Evolutionary conservation across 441 rosid genomes (phyloP), one percentile per base, ranked within the genome.

Genomic region (Biscutella auriculata): DNA sequence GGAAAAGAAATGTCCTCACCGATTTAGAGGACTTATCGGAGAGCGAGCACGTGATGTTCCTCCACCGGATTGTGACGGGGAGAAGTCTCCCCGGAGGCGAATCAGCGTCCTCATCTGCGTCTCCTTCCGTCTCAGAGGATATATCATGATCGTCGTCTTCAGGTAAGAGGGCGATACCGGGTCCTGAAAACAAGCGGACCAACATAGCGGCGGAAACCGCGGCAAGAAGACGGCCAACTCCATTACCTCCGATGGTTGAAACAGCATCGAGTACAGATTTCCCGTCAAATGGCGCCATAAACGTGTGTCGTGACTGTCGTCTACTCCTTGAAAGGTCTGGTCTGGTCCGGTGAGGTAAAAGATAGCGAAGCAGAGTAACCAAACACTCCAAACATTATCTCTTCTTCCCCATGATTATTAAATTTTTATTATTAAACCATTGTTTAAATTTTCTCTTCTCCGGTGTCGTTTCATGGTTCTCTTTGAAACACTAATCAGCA

Each of bases 31-130:
- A 75, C 74, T 86, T 84, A 67, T 82, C 95, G 27, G 91, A 74
- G 67, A 92, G 78, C 25, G 89, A 85, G 72, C 96, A 92, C 6
- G 82, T 86, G 74, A 92, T 76, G 74, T 75, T 83, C 62, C 77
- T 72, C 98, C 98, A 86, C 28, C 82, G 75, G 65, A 92, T 86
- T 29, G 84, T 80, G 60, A 88, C 83, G 56, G 95, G 91, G 12
- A 68, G 67, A 60, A 92, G 73, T 54, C 75, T 72, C 4, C 77
- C 89, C 39, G 72, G 79, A 70, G 82, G 54, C 29, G 71, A 76
- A 6, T 50, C 76, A 48, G 30, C 65, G 4, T 51, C 77, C 8
- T 23, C n/a, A n/a, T n/a, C n/a, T n/a, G n/a, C n/a, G n/a, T n/a
- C n/a, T n/a, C n/a, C 60, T 48, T 59, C 69, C 13, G 49, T 53